Conservation (phyloP, 176 grass and related monocot genomes). For the Musa itinerans region DNA sequence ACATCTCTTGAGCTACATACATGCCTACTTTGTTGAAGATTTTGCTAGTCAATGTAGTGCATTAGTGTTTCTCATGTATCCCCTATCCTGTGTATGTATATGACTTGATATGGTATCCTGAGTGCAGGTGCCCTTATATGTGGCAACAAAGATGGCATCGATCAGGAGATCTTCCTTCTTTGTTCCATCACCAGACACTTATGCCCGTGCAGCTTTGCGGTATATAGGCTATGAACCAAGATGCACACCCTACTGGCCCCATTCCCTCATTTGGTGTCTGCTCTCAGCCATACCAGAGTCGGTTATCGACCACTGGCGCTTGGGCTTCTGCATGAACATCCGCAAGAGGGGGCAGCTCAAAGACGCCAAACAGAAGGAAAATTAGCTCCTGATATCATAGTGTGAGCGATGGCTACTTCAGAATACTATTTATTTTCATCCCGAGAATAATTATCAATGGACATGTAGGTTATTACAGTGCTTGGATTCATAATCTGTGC, state of each 20-base stretch:
- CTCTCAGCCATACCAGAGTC: conserved; percentile 53
- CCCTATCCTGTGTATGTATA: not conserved
- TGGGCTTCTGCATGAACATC: conserved; percentile 62
- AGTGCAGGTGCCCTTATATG: conserved; percentile 64
- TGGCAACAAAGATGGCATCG: conserved; percentile 90
- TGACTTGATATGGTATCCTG: conserved; percentile 1
- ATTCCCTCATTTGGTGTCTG: conserved; percentile 67
- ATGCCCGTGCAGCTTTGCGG: conserved; percentile 50
- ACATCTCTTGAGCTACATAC: not conserved
- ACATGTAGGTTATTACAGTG: no score
- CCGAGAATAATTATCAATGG: no score
- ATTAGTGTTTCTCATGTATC: no score
- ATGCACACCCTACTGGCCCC: conserved; percentile 81
- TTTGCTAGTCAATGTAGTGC: no score
- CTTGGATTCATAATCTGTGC: no score
- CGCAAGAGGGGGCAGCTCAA: conserved; percentile 73
- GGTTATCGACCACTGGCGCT: conserved; percentile 39
- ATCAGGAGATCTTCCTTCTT: conserved; percentile 71
- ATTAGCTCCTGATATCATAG: no score
- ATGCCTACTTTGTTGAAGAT: no score
- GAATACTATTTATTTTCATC: no score
- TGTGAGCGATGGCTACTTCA: no score
- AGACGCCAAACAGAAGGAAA: conserved; percentile 51
- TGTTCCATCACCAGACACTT: conserved; percentile 66
- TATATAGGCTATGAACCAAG: conserved; percentile 73